Base-by-base conservation (phyloP, 106 monocot species). In the Xerophyta viscosa region DNA sequence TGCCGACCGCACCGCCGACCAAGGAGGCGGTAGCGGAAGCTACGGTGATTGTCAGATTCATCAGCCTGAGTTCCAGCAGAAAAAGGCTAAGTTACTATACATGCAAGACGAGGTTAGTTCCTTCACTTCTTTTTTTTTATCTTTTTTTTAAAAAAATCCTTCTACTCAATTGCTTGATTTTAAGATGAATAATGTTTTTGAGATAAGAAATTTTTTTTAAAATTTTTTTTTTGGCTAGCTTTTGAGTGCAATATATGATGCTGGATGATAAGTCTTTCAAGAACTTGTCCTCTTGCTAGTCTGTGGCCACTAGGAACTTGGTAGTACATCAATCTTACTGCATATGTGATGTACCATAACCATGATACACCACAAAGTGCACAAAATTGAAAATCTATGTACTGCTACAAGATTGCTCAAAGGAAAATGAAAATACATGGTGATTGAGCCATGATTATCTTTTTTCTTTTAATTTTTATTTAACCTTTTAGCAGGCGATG, bases 71-170 rank as follows among this genome's bases (percentile, higher is more conserved):
- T 53, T 80, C 31, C 66, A 75, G 57, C 65, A 80, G 57, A 70
- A 62, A 65, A 74, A 75, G 44, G 62, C 57, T 9, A 80, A 80
- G 61, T 66, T 80, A 0, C 41, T 80, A 26, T 70, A 62, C 62
- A 70, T 80, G 80, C 75, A 70, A 48, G 80, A 80, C 41, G 75
- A 80, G 80, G 80, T 80, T 42, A 69, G 57, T 39, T 17, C 41
- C 50, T 4, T 17, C 7, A 3, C 3, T 3, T 36, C 5, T 11
- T 36, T 12, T 39, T 39, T 39, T 39, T 2, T 3, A 12, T 39
- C 13, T 2, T 39, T 3, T 39, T 39, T 39, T 39, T n/a, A n/a
- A n/a, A n/a, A n/a, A n/a, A n/a, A n/a, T n/a, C n/a, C n/a, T 15
- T 39, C 15, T 1, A 39, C 10, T 12, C 15, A 7, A 39, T 39